Evolutionary conservation across 2,329 filamentous ascomycete species (phyloP).

Genomic region (Penicillium sp.): DNA sequence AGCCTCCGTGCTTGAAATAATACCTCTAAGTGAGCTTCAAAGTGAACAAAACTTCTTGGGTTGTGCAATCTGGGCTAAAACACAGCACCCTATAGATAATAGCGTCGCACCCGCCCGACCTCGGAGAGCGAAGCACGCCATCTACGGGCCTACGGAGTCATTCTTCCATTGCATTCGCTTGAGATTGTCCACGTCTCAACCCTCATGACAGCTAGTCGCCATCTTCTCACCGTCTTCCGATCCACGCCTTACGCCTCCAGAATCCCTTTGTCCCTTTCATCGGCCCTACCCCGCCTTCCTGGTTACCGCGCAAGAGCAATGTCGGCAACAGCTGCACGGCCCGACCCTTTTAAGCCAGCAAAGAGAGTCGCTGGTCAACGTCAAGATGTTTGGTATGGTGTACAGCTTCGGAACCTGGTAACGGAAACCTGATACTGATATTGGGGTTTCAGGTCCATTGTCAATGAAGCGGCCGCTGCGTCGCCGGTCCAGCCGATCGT

Average conservation of each 20-base stretch:
- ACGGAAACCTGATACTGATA: slow-evolving; percentile 12
- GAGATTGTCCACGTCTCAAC: slow-evolving; percentile 1
- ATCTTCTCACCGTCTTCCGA: slow-evolving; percentile 6
- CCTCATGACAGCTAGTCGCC: slow-evolving; percentile 10
- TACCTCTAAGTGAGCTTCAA: background rate
- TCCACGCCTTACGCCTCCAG: background rate
- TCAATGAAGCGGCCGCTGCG: slow-evolving; percentile 65
- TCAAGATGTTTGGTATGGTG: slow-evolving; percentile 50
- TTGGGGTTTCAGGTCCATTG: slow-evolving; percentile 53
- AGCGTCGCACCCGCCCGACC: background rate
- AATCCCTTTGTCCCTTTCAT: slow-evolving; percentile 4
- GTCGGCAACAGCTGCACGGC: slow-evolving; percentile 38
- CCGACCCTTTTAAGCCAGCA: slow-evolving; percentile 47
- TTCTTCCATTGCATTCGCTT: background rate
- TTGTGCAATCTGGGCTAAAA: background rate
- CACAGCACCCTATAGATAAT: background rate
- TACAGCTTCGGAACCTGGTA: background rate
- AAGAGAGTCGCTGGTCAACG: slow-evolving; percentile 49
- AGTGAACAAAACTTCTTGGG: background rate
- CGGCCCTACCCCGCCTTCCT: slow-evolving; percentile 20
- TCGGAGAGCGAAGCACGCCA: slow-evolving; percentile 22
- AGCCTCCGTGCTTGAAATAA: background rate
- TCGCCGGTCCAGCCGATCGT: slow-evolving; percentile 64
- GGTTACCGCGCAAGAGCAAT: slow-evolving; percentile 33
- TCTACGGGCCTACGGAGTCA: slow-evolving; percentile 8